phyloP scores from a whole-genome alignment of 345 rosid genomes.

The Aquilaria yunnanensis region DNA sequence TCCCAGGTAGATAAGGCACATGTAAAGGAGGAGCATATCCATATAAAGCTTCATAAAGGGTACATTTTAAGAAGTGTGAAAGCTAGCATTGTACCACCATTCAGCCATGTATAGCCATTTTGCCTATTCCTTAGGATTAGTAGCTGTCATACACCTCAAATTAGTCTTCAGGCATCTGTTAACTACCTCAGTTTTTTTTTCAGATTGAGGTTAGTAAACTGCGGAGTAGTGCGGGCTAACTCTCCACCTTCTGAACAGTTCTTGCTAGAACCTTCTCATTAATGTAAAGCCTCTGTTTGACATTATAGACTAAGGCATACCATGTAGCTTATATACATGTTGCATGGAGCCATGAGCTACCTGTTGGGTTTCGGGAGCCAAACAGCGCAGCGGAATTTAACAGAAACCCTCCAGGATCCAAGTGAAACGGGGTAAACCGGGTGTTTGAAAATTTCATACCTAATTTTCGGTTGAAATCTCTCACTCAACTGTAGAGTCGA shows the following conservation, averaged over 20 bases:
- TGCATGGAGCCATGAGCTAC: slow-evolving; percentile 4
- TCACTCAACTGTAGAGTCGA: no score
- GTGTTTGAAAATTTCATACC: no score
- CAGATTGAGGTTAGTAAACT: background rate
- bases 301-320: background rate
- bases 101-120: background rate
- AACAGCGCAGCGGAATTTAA: no score
- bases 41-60: background rate
- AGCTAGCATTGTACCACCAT: background rate
- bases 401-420: no score
- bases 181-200: background rate
- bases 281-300: background rate
- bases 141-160: background rate
- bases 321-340: slow-evolving; percentile 4
- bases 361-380: no score
- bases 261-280: slow-evolving; percentile 1
- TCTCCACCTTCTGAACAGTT: background rate
- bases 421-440: no score
- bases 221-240: background rate
- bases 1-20: no score
- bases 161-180: slow-evolving; percentile 1
- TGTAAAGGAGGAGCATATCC: background rate
- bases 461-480: no score
- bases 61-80: background rate
- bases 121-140: background rate